Evolutionary conservation across 139 green algal species (phyloP), one percentile per base, ranked within the genome.

Genomic region (Trebouxia sp.): DNA sequence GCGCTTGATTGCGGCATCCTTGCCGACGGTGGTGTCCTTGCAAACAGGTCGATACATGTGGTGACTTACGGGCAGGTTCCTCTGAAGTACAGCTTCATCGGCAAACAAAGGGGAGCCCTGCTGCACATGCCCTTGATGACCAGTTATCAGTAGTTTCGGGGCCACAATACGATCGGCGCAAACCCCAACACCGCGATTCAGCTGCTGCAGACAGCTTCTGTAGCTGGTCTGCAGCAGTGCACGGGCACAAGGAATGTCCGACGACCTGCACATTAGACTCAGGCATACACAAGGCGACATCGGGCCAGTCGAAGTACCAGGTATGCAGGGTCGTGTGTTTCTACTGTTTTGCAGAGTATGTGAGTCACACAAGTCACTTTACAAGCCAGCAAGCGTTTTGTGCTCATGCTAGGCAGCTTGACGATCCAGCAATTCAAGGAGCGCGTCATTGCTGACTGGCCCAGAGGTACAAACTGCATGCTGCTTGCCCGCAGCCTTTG

Each of bases 271-370:
- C 4, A 48, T 90, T 1, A 67, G 80, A 15, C 84, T 87, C 22
- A 66, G 86, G 32, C 79, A 83, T 62, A 78, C 82, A 26, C 42
- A 65, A 26, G 86, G 86, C 14, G 87, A 91, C 65, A 66, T 91
- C 0, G 87, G 87, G 7, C 87, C 87, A 1, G 78, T 85, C 22
- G 58, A 76, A 17, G 84, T 89, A 30, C 37, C 79, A 42, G 81
- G 85, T 28, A 55, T 30, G n/a, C n/a, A n/a, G n/a, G n/a, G n/a
- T n/a, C n/a, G n/a, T n/a, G n/a, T n/a, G n/a, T n/a, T 20, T 35
- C 50, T 15, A 79, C 65, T 15, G 53, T 90, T 1, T 62, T 80
- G 45, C 15, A 50, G 22, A 41, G 86, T 0, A 90, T 87, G 47
- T 80, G 28, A 30, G 65, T 24, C 22, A 8, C 22, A 75, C 50